Evolutionary conservation across 164 flowering plant species (phyloP).

Genomic region (Berberis thunbergii): DNA sequence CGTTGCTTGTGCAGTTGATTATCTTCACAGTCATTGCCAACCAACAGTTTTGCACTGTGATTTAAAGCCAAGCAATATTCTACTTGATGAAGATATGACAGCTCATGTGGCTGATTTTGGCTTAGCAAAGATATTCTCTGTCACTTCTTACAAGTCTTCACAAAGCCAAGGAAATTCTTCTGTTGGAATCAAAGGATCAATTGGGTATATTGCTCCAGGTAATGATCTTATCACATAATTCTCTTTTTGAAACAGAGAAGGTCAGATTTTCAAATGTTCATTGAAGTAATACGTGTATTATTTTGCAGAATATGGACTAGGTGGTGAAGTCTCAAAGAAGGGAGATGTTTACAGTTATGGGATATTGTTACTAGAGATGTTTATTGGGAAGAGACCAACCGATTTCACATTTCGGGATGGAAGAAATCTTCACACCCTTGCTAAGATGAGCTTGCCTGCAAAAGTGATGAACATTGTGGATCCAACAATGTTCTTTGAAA

Average conservation of each 20-base stretch:
- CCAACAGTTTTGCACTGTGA: neutral
- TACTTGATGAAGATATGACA: neutral
- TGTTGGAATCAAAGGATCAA: neutral
- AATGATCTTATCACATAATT: neutral
- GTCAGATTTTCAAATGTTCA: neutral
- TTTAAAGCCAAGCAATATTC: neutral
- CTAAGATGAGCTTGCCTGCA: no score
- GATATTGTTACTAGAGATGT: conserved; percentile 1
- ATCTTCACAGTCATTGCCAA: neutral
- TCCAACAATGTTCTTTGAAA: no score
- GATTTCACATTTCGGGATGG: neutral
- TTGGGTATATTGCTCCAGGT: conserved; percentile 1
- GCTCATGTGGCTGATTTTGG: neutral
- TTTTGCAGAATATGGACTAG: neutral
- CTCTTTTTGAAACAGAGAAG: neutral
- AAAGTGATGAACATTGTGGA: no score
- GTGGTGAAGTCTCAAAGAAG: neutral
- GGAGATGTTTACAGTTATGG: neutral
- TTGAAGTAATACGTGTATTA: no score
- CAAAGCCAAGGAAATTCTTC: neutral
- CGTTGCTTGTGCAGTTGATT: neutral
- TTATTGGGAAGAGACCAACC: neutral
- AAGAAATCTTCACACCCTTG: no score
- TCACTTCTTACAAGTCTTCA: neutral
- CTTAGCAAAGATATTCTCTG: neutral